Percentiles rank a stretch among this genome's conserved stretches.
phyloP scores from a whole-genome alignment of 2,329 filamentous ascomycete genomes.

The Cordyceps fumosorosea region DNA sequence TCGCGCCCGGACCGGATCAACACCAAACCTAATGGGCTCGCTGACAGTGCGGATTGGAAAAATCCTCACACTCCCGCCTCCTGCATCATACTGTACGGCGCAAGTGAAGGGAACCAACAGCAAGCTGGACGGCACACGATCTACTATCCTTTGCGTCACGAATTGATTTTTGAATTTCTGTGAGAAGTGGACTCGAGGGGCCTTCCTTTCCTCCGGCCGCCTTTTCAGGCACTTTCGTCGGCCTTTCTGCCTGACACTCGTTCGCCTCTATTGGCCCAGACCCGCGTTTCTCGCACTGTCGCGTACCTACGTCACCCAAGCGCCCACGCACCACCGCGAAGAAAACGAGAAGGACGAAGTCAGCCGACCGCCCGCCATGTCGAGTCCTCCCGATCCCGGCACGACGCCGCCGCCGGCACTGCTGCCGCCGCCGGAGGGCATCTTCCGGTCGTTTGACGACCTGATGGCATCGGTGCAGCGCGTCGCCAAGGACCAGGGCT shows the following conservation, averaged over 20 bases:
- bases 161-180: not conserved
- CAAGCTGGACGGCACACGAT: conserved; percentile 18
- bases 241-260: not conserved
- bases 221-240: not conserved
- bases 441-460: conserved; percentile 54
- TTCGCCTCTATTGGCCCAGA: not conserved
- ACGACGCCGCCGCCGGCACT: conserved; percentile 39
- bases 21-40: conserved; percentile 31
- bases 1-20: conserved; percentile 30
- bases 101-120: conserved; percentile 15
- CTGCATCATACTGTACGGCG: conserved; percentile 18
- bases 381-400: conserved; percentile 20
- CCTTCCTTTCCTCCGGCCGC: not conserved
- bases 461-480: conserved; percentile 52
- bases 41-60: conserved; percentile 38
- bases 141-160: not conserved
- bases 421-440: conserved; percentile 52
- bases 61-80: conserved; percentile 33
- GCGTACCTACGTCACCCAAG: conserved; percentile 10
- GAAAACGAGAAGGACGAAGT: conserved; percentile 21
- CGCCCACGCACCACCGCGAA: conserved; percentile 16
- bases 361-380: not conserved
- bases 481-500: conserved; percentile 55
- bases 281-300: conserved; percentile 13
- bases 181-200: not conserved